phyloP scores from a whole-genome alignment of 306 rosid species.

The Vigna nakashimae region DNA sequence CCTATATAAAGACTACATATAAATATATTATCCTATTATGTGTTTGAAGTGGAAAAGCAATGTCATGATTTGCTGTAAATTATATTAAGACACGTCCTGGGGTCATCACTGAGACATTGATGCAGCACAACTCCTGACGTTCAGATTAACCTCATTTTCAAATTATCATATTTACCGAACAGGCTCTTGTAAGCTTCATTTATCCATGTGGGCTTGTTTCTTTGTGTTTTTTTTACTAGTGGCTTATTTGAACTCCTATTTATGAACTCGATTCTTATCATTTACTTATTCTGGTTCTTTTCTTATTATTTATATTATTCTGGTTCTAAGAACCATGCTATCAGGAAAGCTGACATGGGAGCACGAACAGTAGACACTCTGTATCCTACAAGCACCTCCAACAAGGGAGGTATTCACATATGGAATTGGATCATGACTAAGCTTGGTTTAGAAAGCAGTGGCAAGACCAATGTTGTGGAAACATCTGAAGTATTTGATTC shows the following conservation, averaged over 20 bases:
- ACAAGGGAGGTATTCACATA: slow-evolving; percentile 51
- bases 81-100: too few species aligned
- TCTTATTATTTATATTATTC: slow-evolving; percentile 43
- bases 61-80: too few species aligned
- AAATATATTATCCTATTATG: too few species aligned
- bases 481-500: slow-evolving; percentile 61
- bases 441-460: slow-evolving; percentile 64
- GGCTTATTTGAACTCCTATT: not conserved
- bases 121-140: too few species aligned
- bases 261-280: slow-evolving; percentile 36
- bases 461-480: slow-evolving; percentile 49
- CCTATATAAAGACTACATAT: too few species aligned
- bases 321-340: slow-evolving; percentile 82
- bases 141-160: too few species aligned
- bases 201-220: not conserved
- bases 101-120: too few species aligned
- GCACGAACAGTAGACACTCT: slow-evolving; percentile 74
- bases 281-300: slow-evolving; percentile 35
- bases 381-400: slow-evolving; percentile 57
- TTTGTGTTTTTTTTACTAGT: not conserved
- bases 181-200: too few species aligned
- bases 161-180: too few species aligned
- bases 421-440: slow-evolving; percentile 74
- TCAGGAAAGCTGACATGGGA: slow-evolving; percentile 86
- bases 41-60: too few species aligned